These are phyloP conservation scores for Lipomyces kockii DNA, from an alignment of 805 yeast species.

Conservation along the genomic window DNA sequence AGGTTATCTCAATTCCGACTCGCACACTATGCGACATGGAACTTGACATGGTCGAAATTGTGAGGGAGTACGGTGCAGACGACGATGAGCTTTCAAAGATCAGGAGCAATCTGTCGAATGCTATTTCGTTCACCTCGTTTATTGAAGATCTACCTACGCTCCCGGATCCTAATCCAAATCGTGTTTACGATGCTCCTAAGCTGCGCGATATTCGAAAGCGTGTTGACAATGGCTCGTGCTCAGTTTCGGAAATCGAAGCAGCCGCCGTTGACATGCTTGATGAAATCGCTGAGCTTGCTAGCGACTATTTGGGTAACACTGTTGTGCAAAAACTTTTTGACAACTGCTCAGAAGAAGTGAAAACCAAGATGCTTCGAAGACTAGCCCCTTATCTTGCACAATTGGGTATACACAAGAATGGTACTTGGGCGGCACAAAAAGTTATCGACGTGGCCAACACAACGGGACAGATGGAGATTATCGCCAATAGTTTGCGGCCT, in stretches of 20 bases:
- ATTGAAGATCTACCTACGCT: conserved; percentile 55
- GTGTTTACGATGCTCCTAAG: conserved; percentile 86
- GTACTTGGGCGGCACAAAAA: conserved; percentile 99
- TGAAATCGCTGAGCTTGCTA: conserved; percentile 87
- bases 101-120: conserved; percentile 42
- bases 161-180: conserved; percentile 69
- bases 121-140: conserved; percentile 40
- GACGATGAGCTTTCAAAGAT: conserved; percentile 41
- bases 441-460: conserved; percentile 76
- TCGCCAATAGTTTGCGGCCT: conserved; percentile 73
- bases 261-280: conserved; percentile 80
- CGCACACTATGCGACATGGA: conserved; percentile 40
- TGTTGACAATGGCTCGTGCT: conserved; percentile 59
- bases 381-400: conserved; percentile 83
- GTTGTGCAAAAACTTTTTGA: conserved; percentile 90
- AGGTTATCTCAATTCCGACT: conserved; percentile 37
- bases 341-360: conserved; percentile 67
- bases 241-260: conserved; percentile 74
- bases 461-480: conserved; percentile 64
- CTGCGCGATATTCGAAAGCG: conserved; percentile 83
- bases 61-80: conserved; percentile 46
- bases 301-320: conserved; percentile 94
- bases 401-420: conserved; percentile 94
- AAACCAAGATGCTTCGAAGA: conserved; percentile 77
- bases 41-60: conserved; percentile 43